Percentiles rank a stretch among this genome's conserved stretches.
Evolutionary conservation across 306 rosid genomes (phyloP).

Genomic region (Sophora flavescens): DNA sequence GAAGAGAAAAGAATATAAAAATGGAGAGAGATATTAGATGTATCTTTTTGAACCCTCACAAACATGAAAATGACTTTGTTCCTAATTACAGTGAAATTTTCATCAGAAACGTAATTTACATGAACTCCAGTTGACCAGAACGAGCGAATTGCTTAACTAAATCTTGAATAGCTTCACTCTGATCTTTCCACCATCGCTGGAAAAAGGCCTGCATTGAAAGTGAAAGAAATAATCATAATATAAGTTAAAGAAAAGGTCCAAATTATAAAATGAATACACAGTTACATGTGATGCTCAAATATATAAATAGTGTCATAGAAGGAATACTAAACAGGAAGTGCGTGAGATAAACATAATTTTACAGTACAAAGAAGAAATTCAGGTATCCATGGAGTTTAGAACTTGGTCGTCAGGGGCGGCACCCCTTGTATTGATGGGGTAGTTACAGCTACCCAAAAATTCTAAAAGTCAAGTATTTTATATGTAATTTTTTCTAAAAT

Average conservation of each 20-base stretch:
- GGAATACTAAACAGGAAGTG: conserved; percentile 12
- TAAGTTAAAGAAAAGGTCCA: conserved; percentile 2
- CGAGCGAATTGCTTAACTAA: conserved; percentile 65
- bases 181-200: conserved; percentile 90
- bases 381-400: not conserved
- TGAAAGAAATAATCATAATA: conserved; percentile 2
- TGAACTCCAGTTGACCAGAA: conserved; percentile 84
- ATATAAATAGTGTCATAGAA: conserved; percentile 24
- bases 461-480: too few species aligned
- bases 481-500: too few species aligned
- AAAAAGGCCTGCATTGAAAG: conserved; percentile 72
- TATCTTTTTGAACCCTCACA: conserved; percentile 35
- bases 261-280: not conserved
- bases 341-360: not conserved
- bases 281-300: not conserved
- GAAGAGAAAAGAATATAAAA: not conserved
- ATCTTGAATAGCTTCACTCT: conserved; percentile 63
- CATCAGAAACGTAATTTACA: conserved; percentile 55
- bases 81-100: conserved; percentile 11
- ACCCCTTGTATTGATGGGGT: too few species aligned
- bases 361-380: conserved; percentile 18
- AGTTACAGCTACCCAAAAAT: too few species aligned
- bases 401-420: not conserved
- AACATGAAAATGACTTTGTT: conserved; percentile 15
- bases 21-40: not conserved